These are phyloP conservation scores for Malassezia equina DNA, from an alignment of 1,284 basidiomycete genomes.

Conservation along the genomic window DNA sequence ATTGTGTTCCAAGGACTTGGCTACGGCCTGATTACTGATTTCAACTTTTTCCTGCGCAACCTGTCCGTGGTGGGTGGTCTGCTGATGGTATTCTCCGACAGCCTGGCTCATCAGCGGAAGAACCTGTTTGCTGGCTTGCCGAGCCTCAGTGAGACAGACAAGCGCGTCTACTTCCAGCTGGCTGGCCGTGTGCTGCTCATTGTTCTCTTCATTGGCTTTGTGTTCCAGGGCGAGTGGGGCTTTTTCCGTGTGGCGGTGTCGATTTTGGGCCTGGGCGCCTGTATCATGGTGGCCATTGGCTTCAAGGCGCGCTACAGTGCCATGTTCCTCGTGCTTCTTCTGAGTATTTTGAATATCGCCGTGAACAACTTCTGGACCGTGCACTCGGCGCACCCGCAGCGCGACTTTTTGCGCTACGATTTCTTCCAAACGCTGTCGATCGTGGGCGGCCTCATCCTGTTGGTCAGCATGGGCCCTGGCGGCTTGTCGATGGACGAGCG, in stretches of 20 bases:
- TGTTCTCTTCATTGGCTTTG: conserved; percentile 97
- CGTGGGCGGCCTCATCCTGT: conserved; percentile 87
- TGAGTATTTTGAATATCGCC: conserved; percentile 87
- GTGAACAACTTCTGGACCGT: conserved; percentile 99
- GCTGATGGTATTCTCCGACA: conserved; percentile 96
- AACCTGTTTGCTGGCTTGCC: conserved; percentile 80
- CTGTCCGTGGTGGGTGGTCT: conserved; percentile 81
- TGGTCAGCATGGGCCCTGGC: conserved; percentile 96
- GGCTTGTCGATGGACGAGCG: conserved; percentile 97
- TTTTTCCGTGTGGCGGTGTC: conserved; percentile 75
- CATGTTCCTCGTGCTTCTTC: conserved; percentile 82
- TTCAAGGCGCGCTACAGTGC: conserved; percentile 99
- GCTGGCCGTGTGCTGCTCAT: conserved; percentile 93
- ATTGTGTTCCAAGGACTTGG: conserved; percentile 87
- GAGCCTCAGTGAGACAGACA: conserved; percentile 75
- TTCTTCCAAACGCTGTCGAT: conserved; percentile 59
- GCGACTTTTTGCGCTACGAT: conserved; percentile 74
- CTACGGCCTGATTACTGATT: conserved; percentile 88
- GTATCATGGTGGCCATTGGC: conserved; percentile 90
- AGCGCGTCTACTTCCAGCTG: conserved; percentile 97
- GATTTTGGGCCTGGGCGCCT: conserved; percentile 59
- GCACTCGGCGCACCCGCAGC: conserved; percentile 76
- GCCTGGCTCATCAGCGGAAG: conserved; percentile 64
- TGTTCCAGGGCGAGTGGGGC: conserved; percentile 84
- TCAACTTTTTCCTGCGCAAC: conserved; percentile 98